Base-by-base conservation (phyloP, 2,329 filamentous ascomycete species). In the Cryphonectria carpinicola region DNA sequence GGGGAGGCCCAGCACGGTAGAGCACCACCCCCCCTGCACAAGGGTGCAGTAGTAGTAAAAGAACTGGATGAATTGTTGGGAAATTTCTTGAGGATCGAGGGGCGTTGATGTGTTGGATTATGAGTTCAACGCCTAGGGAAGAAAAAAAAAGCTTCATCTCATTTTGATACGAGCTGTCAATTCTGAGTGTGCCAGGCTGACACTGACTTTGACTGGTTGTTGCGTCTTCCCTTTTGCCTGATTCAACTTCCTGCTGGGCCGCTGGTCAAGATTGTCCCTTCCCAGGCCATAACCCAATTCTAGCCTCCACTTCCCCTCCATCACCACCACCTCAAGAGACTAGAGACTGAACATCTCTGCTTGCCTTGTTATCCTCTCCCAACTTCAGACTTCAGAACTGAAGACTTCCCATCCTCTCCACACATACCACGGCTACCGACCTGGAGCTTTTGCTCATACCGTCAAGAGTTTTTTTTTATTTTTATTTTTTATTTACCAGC, bases 21-120 rank as follows among this genome's bases (percentile, higher is more conserved):
- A 11, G 37, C 37, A 13, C 37, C 28, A n/a, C 32, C 41, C 67
- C 43, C 70, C 70, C 67, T 71, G 70, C 67, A 54, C 32, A 11
- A 32, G 25, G 41, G 52, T 58, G 56, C 43, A 41, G 63, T 28
- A 28, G 19, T 13, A 63, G 68, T 61, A 66, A 66, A 62, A 70
- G 68, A 66, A 70, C 68, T 70, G 65, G 64, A 68, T 64, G 68
- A 70, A 66, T 66, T 70, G 68, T 70, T 70, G 68, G 68, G 68
- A 70, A 70, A 41, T 63, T 41, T 43, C 35, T 54, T 14, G 64
- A 41, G 52, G 22, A 13, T 61, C 35, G 35, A 46, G 14, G 43
- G 37, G 11, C 10, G 22, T 28, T n/a, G 35, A 37, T 49, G 37
- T 66, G 68, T 70, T 70, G 68, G 68, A 70, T 66, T 32, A 35